Percentiles rank a stretch among this genome's conserved stretches.
Conservation (phyloP, 352 stramenopile species). For the Elongisporangium prolatum region DNA sequence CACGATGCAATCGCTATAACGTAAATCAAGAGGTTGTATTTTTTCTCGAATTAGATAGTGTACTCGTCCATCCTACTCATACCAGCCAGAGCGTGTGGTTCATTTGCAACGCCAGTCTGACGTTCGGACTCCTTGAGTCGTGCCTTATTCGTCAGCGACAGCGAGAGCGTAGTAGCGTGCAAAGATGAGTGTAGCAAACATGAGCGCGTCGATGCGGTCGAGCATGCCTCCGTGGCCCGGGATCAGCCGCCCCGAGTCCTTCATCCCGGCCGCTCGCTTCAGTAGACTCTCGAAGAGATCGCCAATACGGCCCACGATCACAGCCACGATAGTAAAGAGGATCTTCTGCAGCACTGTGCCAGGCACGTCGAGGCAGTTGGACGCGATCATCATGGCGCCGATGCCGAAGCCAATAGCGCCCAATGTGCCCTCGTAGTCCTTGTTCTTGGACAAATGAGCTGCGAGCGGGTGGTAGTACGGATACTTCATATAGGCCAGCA, state of each 20-base stretch:
- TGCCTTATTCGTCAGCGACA: no score
- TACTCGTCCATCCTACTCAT: no score
- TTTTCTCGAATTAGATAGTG: no score
- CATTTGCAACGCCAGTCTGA: no score
- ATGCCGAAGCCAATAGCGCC: slow-evolving; percentile 81
- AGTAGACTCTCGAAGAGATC: slow-evolving; percentile 95
- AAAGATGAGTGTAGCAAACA: slow-evolving; percentile 83
- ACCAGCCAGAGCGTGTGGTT: no score
- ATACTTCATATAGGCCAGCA: slow-evolving; percentile 81
- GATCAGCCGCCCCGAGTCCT: slow-evolving; percentile 93
- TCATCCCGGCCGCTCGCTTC: slow-evolving; percentile 92
- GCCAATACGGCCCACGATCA: slow-evolving; percentile 92
- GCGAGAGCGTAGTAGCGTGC: slow-evolving; percentile 43
- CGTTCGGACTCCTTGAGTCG: no score
- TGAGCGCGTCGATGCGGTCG: slow-evolving; percentile 93
- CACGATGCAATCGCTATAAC: no score
- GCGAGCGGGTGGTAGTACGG: slow-evolving; percentile 78
- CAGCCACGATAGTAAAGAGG: slow-evolving; percentile 78
- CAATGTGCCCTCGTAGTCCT: slow-evolving; percentile 94
- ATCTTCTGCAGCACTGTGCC: slow-evolving; percentile 76
- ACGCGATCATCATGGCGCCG: slow-evolving; percentile 76
- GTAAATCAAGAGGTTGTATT: no score
- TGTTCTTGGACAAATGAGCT: slow-evolving; percentile 92
- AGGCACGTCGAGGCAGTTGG: slow-evolving; percentile 55
- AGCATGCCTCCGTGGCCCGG: slow-evolving; percentile 94